Evolutionary conservation across 192 early-diverging fungal genomes (phyloP).

Genomic region (Helicostylum pulchrum): DNA sequence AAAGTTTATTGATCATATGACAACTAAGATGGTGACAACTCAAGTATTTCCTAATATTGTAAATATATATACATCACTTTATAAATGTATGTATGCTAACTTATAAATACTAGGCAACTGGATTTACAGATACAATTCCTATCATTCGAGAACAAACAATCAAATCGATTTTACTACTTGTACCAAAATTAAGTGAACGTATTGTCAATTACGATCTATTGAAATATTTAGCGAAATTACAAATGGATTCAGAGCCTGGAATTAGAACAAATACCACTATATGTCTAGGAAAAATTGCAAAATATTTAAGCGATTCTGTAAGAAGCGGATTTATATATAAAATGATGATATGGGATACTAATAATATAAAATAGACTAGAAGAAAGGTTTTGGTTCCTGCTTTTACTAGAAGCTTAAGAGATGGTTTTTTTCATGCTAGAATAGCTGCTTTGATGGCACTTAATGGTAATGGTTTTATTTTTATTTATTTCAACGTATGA

Average conservation of each 20-base stretch:
- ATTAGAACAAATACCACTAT: constrained; percentile 96
- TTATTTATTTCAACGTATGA: neutral
- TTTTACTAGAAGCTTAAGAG: constrained; percentile 75
- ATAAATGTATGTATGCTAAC: too few species aligned
- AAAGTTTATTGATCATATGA: constrained; percentile 66
- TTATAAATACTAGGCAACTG: constrained; percentile 53
- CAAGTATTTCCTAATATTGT: constrained; percentile 88
- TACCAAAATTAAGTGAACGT: constrained; percentile 68
- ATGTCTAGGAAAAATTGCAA: constrained; percentile 89
- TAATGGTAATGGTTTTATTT: constrained; percentile 34
- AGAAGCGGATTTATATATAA: constrained; percentile 17
- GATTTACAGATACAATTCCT: constrained; percentile 84
- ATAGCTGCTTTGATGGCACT: constrained; percentile 81
- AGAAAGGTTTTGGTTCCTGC: constrained; percentile 81
- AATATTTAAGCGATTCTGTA: constrained; percentile 70
- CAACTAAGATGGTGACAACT: constrained; percentile 65
- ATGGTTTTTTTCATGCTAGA: constrained; percentile 86
- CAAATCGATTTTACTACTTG: constrained; percentile 76
- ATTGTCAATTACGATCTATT: constrained; percentile 84
- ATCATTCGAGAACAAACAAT: constrained; percentile 90
- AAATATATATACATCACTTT: constrained; percentile 6
- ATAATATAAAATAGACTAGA: constrained; percentile 51
- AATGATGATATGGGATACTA: neutral
- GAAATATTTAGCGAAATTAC: constrained; percentile 82
- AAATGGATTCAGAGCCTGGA: constrained; percentile 89